These are phyloP conservation scores for Aspergillus bridgeri DNA, from an alignment of 495 filamentous ascomycete species.

Conservation along the genomic window DNA sequence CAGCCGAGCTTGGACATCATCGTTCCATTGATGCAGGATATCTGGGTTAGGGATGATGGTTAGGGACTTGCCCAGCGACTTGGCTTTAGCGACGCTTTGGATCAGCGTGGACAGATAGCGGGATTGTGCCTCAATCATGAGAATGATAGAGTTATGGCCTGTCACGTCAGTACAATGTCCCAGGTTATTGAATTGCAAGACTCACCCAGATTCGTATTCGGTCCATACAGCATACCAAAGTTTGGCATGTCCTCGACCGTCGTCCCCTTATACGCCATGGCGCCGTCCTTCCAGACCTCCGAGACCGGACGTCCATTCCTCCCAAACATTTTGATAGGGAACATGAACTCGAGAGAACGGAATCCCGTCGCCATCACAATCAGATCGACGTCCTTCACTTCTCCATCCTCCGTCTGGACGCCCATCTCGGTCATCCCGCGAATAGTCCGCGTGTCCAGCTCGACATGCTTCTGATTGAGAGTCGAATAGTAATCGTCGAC, in stretches of 20 bases:
- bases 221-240: conserved; percentile 57
- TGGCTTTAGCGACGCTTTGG: conserved; percentile 33
- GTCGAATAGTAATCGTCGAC: conserved; percentile 54
- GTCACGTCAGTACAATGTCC: not conserved
- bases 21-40: conserved; percentile 41
- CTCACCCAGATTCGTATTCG: conserved; percentile 54
- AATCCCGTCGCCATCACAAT: conserved; percentile 56
- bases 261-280: conserved; percentile 45
- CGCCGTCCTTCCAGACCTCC: conserved; percentile 49
- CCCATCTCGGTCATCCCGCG: conserved; percentile 37
- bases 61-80: conserved; percentile 33
- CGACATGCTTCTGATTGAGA: conserved; percentile 40
- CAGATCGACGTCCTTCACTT: conserved; percentile 47
- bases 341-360: conserved; percentile 52
- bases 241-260: conserved; percentile 50
- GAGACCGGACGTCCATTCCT: conserved; percentile 35
- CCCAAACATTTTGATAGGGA: conserved; percentile 50
- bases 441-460: conserved; percentile 48
- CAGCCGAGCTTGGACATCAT: conserved; percentile 43
- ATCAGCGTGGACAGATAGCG: conserved; percentile 50
- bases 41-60: conserved; percentile 34
- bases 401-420: conserved; percentile 38
- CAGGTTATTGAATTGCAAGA: not conserved
- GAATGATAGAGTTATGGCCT: conserved; percentile 53
- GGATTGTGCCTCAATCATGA: conserved; percentile 59